Evolutionary conservation across 495 filamentous ascomycete genomes (phyloP), one percentile per base, ranked within the genome.

Genomic region (Saxophila tyrrhenica): DNA sequence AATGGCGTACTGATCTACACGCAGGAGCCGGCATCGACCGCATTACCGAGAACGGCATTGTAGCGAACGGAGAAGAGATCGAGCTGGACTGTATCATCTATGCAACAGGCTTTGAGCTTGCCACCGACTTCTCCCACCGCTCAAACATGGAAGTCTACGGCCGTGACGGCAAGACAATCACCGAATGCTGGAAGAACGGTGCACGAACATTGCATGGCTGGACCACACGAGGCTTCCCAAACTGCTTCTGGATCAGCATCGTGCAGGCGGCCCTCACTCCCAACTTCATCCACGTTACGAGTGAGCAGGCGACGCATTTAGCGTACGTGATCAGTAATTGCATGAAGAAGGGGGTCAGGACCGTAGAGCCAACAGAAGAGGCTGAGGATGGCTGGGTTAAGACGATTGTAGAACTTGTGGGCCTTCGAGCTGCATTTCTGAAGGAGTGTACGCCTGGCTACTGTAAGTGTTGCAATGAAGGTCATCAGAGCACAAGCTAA

Each of bases 161-260:
- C 5, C 66, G 70, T 3, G 57, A 62, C 15, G 75, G 73, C 7
- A 25, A 58, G 29, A 69, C 70, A 7, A 59, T 78, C 52, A 56
- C 62, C n/a, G 66, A 73, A 17, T 77, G 70, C 72, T 56, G 45
- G 21, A 35, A 23, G 11, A 66, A 67, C 20, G 55, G 65, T 1
- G 54, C 63, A 32, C 51, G 25, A 13, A 79, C 75, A 0, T 64
- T 79, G 44, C 75, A 80, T 62, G 78, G 77, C 9, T 60, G 74
- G 0, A 55, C 65, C 10, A 66, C 59, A 8, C 54, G 59, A 50
- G 70, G 68, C 2, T 80, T 80, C 51, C 78, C 79, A 21, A 81
- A 80, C 51, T 58, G 79, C 15, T 79, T 81, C 63, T 72, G 72
- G 50, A 45, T 67, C 0, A 70, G 70, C 22, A 39, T 65, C 0